A percentile compares a stretch with the other conserved stretches of the same genome.
phyloP scores from a whole-genome alignment of 257 asterid species.

The Plantago major region DNA sequence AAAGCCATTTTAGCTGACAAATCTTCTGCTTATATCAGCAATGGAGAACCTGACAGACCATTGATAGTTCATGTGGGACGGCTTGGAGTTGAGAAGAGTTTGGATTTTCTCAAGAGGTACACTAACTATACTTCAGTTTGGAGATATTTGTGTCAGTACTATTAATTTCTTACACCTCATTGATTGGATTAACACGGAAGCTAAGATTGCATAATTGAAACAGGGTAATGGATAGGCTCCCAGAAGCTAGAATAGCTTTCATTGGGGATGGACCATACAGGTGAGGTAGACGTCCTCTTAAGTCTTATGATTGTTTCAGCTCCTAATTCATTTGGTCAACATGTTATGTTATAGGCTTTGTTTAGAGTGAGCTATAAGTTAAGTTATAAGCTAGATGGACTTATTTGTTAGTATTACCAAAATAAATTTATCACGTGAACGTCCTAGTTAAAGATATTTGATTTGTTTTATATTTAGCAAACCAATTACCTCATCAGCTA shows the following conservation, averaged over 20 bases:
- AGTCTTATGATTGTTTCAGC: background rate
- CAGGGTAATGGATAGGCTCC: conserved; percentile 91
- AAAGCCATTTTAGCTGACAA: conserved; percentile 17
- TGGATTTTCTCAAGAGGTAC: conserved; percentile 86
- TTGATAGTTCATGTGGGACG: conserved; percentile 92
- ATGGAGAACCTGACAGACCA: conserved; percentile 85
- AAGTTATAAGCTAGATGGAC: too few relatives aligned
- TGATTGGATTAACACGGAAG: background rate
- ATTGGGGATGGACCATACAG: conserved; percentile 94
- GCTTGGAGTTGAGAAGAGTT: conserved; percentile 89
- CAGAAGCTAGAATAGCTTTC: conserved; percentile 84
- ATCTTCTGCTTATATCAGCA: conserved; percentile 32
- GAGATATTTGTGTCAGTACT: background rate
- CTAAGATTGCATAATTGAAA: conserved; percentile 20
- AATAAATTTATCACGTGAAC: too few relatives aligned
- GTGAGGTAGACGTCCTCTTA: conserved; percentile 29
- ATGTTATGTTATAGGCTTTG: too few relatives aligned
- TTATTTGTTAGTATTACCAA: too few relatives aligned
- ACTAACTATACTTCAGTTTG: conserved; percentile 6
- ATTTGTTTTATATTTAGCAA: too few relatives aligned
- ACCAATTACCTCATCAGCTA: too few relatives aligned
- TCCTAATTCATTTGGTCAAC: background rate
- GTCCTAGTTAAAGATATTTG: too few relatives aligned
- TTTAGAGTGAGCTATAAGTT: too few relatives aligned
- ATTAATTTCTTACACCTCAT: background rate